phyloP scores from a whole-genome alignment of 148 eudicot genomes.

The Selenicereus undatus region DNA sequence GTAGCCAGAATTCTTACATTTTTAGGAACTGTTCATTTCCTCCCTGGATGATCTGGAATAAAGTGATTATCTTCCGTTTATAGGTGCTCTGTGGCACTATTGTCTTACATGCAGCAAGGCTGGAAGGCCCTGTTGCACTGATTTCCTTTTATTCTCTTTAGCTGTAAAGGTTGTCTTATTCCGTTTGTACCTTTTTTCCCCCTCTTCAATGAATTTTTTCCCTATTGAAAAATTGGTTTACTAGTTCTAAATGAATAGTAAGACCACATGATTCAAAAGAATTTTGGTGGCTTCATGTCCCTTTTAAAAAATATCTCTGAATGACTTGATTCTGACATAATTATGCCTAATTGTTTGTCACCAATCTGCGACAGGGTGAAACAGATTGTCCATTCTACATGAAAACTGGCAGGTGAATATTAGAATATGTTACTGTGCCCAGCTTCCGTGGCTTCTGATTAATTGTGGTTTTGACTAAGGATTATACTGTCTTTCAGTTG shows the following conservation, averaged over 20 bases:
- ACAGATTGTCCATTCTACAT: conserved; percentile 88
- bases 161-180: not conserved
- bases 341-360: conserved; percentile 13
- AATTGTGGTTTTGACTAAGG: not conserved
- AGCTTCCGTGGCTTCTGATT: not conserved
- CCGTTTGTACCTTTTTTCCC: too few relatives aligned
- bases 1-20: not conserved
- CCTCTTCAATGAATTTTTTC: too few relatives aligned
- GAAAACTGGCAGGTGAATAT: conserved; percentile 85
- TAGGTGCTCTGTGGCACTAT: not conserved
- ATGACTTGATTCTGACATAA: not conserved
- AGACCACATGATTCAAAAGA: too few relatives aligned
- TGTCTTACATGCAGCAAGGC: not conserved
- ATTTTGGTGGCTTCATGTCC: not conserved
- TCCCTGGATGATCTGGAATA: not conserved
- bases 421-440: not conserved
- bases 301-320: not conserved
- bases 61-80: not conserved
- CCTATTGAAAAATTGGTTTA: too few relatives aligned
- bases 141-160: too few relatives aligned
- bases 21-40: not conserved
- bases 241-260: too few relatives aligned
- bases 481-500: conserved; percentile 42
- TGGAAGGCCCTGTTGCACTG: not conserved
- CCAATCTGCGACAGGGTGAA: conserved; percentile 66